A percentile compares a stretch with the other conserved stretches of the same genome.
phyloP scores from a whole-genome alignment of 495 filamentous ascomycete genomes.

The Hapsidospora chrysogenum region DNA sequence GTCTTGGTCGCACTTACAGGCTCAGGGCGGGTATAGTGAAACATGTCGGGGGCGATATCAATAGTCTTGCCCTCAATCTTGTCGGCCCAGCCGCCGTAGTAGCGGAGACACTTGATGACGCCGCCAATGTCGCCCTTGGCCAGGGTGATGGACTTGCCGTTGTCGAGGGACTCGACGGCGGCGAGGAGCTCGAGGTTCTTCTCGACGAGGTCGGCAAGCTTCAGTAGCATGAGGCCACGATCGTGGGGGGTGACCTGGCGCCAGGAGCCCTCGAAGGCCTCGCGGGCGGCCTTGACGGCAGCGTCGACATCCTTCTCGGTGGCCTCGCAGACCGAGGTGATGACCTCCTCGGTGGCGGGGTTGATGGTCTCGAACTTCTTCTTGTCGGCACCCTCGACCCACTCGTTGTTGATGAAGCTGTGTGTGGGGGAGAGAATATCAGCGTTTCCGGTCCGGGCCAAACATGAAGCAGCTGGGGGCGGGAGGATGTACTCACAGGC shows the following conservation, averaged over 20 bases:
- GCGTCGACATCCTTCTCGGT: slow-evolving; percentile 69
- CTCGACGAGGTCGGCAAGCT: slow-evolving; percentile 77
- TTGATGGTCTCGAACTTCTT: slow-evolving; percentile 34
- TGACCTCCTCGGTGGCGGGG: slow-evolving; percentile 33
- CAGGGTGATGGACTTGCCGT: slow-evolving; percentile 79
- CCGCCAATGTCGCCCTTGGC: slow-evolving; percentile 60
- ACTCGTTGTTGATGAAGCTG: slow-evolving; percentile 99
- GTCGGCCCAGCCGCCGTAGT: slow-evolving; percentile 97
- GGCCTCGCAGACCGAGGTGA: slow-evolving; percentile 65
- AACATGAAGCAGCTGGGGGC: not conserved
- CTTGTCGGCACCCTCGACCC: slow-evolving; percentile 56
- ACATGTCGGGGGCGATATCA: slow-evolving; percentile 68
- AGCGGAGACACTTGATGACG: slow-evolving; percentile 59
- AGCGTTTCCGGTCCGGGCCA: not conserved
- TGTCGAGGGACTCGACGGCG: slow-evolving; percentile 82
- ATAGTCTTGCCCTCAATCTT: slow-evolving; percentile 96
- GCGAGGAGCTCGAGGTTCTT: slow-evolving; percentile 64
- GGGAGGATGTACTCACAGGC: slow-evolving; percentile 52
- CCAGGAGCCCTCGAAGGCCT: slow-evolving; percentile 77
- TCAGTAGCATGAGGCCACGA: slow-evolving; percentile 57
- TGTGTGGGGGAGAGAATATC: not conserved
- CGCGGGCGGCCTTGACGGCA: slow-evolving; percentile 77
- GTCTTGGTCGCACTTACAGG: slow-evolving; percentile 19
- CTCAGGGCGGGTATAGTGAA: slow-evolving; percentile 82
- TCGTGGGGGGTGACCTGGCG: slow-evolving; percentile 52